Base-by-base conservation (phyloP, 805 yeast species). In the Cyberlindnera nakhonratchasimensis region DNA sequence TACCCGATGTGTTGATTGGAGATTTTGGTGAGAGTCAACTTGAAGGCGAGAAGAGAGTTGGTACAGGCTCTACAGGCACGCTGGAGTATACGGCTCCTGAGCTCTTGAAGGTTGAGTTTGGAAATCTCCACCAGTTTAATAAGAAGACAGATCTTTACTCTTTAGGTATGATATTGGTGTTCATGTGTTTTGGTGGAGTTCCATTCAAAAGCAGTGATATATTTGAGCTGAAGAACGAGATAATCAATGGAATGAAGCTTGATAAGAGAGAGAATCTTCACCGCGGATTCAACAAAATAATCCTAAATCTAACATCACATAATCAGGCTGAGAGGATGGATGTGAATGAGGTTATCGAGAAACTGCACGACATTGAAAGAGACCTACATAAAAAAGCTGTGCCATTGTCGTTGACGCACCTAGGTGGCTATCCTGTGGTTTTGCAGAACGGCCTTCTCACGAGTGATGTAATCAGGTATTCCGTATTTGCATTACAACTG, bases 21-120 rank as follows among this genome's bases (percentile, higher is more conserved):
- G 96, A 89, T 64, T 84, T 89, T 60, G 96, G 96, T 4, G 96
- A 89, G 60, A 86, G 93, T 6, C 86, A 84, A 50, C 68, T 84
- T 48, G 81, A 82, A 40, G 88, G 91, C 12, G 78, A 73, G 19
- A 62, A 59, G 31, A 66, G 89, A 36, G 70, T 71, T 9, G 80
- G 90, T 1, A 80, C 89, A 5, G 96, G 96, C 0, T 76, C 80
- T 32, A 89, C 96, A 0, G 96, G 96, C 0, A 89, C 96, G 0
- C 55, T 88, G 7, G 96, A 88, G 55, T 89, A 80, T 53, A 80
- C 88, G 17, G 96, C 96, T 0, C 96, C 96, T 0, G 96, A 88
- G 52, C 42, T 52, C 13, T 41, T 54, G 12, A 35, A 50, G 23
- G 53, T 54, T 5, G 28, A 11, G 3, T 5, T 20, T 7, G 43